Conservation (phyloP, 23 red algal species). For the Rhodosorus marinus region DNA sequence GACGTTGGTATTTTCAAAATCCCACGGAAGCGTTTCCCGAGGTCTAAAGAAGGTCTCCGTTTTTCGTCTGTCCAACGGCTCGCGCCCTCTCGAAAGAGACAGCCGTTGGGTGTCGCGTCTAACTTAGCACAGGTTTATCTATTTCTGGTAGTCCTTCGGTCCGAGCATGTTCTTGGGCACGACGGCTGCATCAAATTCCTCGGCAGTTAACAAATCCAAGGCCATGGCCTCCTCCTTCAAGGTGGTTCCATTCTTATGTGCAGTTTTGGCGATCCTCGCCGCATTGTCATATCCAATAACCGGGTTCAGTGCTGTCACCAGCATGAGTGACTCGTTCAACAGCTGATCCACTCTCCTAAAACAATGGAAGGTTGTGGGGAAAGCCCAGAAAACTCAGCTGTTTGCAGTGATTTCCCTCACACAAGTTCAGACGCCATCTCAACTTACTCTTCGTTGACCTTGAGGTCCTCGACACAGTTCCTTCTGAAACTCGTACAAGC, state of each 20-base stretch:
- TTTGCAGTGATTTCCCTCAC: neutral
- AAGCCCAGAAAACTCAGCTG: too few species aligned
- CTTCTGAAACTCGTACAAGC: slow-evolving; percentile 33
- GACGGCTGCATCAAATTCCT: slow-evolving; percentile 66
- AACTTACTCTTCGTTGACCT: slow-evolving; percentile 54
- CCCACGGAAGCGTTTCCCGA: too few species aligned
- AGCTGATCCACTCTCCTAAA: slow-evolving; percentile 33
- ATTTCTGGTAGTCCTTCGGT: too few species aligned
- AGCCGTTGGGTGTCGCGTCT: too few species aligned
- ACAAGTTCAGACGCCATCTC: neutral
- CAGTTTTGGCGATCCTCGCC: slow-evolving; percentile 89
- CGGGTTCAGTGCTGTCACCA: slow-evolving; percentile 95
- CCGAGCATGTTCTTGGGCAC: slow-evolving; percentile 84
- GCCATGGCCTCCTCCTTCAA: slow-evolving; percentile 35
- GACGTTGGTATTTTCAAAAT: too few species aligned
- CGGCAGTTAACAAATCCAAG: slow-evolving; percentile 27
- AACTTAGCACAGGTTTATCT: too few species aligned
- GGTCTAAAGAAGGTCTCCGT: too few species aligned
- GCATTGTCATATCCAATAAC: slow-evolving; percentile 97
- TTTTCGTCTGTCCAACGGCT: too few species aligned
- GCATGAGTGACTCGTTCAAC: slow-evolving; percentile 58
- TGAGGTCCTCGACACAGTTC: slow-evolving; percentile 55
- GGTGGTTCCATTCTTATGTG: slow-evolving; percentile 57
- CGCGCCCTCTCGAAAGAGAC: too few species aligned
- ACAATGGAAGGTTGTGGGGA: too few species aligned